Conservation (phyloP, 2,329 filamentous ascomycete genomes). For the Alternaria sp. region DNA sequence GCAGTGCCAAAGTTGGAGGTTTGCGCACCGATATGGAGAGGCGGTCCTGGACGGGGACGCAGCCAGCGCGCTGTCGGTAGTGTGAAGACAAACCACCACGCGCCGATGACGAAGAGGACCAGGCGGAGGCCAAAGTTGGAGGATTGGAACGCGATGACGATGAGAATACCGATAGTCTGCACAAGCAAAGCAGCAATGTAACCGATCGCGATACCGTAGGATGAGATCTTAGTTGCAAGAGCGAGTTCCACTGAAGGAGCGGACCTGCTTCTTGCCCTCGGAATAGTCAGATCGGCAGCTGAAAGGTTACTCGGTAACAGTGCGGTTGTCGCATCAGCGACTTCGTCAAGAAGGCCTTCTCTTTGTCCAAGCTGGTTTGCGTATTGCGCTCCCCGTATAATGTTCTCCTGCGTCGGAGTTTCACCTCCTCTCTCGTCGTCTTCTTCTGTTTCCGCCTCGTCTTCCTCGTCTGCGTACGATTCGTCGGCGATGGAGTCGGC, state of each 20-base stretch:
- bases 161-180: slow-evolving; percentile 79
- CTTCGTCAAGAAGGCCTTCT: slow-evolving; percentile 34
- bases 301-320: slow-evolving; percentile 42
- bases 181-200: slow-evolving; percentile 87
- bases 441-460: slow-evolving; percentile 31
- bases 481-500: slow-evolving; percentile 27
- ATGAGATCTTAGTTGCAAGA: slow-evolving; percentile 88
- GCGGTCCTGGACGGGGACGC: slow-evolving; percentile 85
- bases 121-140: slow-evolving; percentile 86
- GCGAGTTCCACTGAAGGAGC: slow-evolving; percentile 71
- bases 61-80: slow-evolving; percentile 89
- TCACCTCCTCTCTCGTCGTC: slow-evolving; percentile 14
- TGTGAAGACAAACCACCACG: slow-evolving; percentile 93
- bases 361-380: slow-evolving; percentile 34
- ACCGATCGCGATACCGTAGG: slow-evolving; percentile 90
- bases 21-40: slow-evolving; percentile 51
- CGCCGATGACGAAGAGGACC: slow-evolving; percentile 83
- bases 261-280: slow-evolving; percentile 36
- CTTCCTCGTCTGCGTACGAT: slow-evolving; percentile 36
- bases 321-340: slow-evolving; percentile 45
- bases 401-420: slow-evolving; percentile 24
- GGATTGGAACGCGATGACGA: slow-evolving; percentile 67
- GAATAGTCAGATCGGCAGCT: slow-evolving; percentile 37
- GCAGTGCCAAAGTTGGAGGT: slow-evolving; percentile 57
- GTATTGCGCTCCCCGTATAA: slow-evolving; percentile 34